phyloP scores from a whole-genome alignment of 257 asterid species.

The Verbena officinalis region DNA sequence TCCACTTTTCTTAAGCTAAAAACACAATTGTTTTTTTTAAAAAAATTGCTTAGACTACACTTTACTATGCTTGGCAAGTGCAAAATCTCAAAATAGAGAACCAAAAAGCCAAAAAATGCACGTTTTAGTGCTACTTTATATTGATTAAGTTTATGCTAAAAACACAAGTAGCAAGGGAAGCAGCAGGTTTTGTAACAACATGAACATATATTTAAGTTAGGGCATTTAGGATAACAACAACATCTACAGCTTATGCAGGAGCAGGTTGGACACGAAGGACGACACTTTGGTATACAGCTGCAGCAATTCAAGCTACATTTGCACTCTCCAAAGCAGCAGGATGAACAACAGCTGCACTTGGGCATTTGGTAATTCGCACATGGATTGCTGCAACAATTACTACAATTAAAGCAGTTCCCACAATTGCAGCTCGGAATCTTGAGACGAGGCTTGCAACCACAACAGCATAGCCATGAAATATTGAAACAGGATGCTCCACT shows the following conservation, averaged over 20 bases:
- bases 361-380: conserved; percentile 49
- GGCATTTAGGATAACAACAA: conserved; percentile 43
- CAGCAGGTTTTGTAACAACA: conserved; percentile 57
- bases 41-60: too few species aligned
- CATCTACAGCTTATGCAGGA: conserved; percentile 34
- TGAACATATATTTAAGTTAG: conserved; percentile 48
- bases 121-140: conserved; percentile 8
- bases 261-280: conserved; percentile 43
- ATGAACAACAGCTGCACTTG: conserved; percentile 36
- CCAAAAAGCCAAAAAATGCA: background rate
- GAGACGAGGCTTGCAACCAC: conserved; percentile 35
- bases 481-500: conserved; percentile 60
- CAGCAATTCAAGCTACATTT: conserved; percentile 44
- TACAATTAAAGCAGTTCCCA: conserved; percentile 33
- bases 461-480: conserved; percentile 58
- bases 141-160: conserved; percentile 33
- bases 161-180: conserved; percentile 61
- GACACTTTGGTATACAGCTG: conserved; percentile 44
- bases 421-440: conserved; percentile 47
- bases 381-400: conserved; percentile 37
- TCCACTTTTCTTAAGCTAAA: too few species aligned
- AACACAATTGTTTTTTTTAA: too few species aligned
- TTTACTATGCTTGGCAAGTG: too few species aligned
- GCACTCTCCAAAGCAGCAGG: conserved; percentile 42
- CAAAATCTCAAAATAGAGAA: background rate